Evolutionary conservation across 108 stramenopile species (phyloP).

Genomic region (Heterococcus sp.): DNA sequence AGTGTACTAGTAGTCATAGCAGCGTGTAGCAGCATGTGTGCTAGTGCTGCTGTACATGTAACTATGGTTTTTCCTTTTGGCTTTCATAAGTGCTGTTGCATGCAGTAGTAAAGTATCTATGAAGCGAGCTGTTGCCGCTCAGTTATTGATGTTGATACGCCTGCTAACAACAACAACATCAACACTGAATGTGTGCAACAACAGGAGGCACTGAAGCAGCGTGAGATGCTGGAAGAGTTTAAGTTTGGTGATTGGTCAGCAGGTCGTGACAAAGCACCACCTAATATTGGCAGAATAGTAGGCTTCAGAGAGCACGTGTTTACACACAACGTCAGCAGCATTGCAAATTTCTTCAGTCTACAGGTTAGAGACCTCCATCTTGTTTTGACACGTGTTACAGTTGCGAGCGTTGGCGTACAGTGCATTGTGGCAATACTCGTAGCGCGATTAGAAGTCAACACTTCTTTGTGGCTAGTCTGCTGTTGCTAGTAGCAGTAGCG

Average conservation of each 20-base stretch:
- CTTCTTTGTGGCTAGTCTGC: not conserved
- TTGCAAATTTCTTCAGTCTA: conserved; percentile 49
- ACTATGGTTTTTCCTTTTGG: too few species aligned
- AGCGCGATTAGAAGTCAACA: not conserved
- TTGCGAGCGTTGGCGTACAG: not conserved
- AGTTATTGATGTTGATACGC: too few species aligned
- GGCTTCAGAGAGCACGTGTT: conserved; percentile 51
- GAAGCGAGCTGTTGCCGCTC: too few species aligned
- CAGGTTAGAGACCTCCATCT: conserved; percentile 3
- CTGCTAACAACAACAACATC: too few species aligned
- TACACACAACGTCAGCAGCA: conserved; percentile 34
- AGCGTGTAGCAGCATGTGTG: too few species aligned
- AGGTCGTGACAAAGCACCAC: conserved; percentile 4
- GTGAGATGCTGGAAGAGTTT: conserved; percentile 45
- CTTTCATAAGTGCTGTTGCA: too few species aligned
- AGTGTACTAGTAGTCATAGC: too few species aligned
- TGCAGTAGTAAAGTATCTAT: too few species aligned
- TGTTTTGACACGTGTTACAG: not conserved
- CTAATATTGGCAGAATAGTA: conserved; percentile 27
- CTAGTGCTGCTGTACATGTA: too few species aligned
- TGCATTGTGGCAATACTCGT: not conserved
- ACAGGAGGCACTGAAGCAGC: conserved; percentile 42
- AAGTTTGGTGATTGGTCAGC: conserved; percentile 1
- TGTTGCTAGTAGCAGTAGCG: not conserved
- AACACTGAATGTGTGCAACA: too few species aligned